Base-by-base conservation (phyloP, 345 rosid genomes). In the Gynandropsis gynandra region DNA sequence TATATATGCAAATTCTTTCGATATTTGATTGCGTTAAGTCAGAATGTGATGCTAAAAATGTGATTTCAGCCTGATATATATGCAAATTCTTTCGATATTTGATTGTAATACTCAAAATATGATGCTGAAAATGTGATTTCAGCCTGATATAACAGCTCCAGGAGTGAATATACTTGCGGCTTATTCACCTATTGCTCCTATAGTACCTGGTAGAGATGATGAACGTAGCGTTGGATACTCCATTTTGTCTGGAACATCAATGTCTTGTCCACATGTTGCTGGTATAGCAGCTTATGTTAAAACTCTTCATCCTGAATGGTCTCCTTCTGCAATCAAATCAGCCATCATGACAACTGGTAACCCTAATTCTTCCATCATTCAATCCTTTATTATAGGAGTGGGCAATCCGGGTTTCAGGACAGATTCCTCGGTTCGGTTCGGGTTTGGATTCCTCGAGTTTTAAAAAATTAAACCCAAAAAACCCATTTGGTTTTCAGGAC, bases 331-430 rank as follows among this genome's bases (percentile, higher is more conserved):
- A 9, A 74, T 80, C 55, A 63, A 77, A 61, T 79, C 89, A 18
- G 78, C 92, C 9, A 53, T 80, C 32, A 74, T 78, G 85, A 80
- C 85, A 10, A 76, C 77, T 0, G 80, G 92, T 78, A 66, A 65
- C 0, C 47, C 15, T 33, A 48, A 19, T 0, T 17, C 8, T 14
- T 36, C 18, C 29, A 43, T 7, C 17, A 21, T 52, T n/a, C 39
- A 50, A n/a, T 36, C 43, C 9, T 55, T 63, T 62, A 42, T 31
- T 1, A 6, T 1, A 1, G 34, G 11, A 54, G 55, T 40, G 33
- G n/a, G n/a, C n/a, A n/a, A n/a, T n/a, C n/a, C n/a, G n/a, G n/a
- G n/a, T n/a, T n/a, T n/a, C n/a, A n/a, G n/a, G n/a, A n/a, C n/a
- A n/a, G n/a, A n/a, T n/a, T n/a, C n/a, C n/a, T n/a, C n/a, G n/a